Percentiles rank a stretch among this genome's conserved stretches.
phyloP scores from a whole-genome alignment of 2,329 filamentous ascomycete species.

The Davidsoniella eucalypti region DNA sequence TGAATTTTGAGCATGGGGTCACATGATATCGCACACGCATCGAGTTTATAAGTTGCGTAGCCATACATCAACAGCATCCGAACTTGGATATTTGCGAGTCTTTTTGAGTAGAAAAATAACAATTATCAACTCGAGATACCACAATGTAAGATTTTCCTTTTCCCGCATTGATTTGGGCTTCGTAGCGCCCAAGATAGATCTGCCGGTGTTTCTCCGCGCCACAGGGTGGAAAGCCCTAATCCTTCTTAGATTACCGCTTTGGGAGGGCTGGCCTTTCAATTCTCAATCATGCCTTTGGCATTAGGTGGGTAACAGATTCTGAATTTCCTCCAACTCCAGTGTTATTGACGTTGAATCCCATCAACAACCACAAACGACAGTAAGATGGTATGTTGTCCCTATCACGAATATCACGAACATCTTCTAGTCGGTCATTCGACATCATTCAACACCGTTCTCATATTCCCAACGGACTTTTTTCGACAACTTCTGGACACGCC shows the following conservation, averaged over 20 bases:
- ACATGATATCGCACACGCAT: constrained; percentile 7
- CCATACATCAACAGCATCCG: too few relatives aligned
- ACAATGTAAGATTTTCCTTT: background rate
- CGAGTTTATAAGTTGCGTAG: background rate
- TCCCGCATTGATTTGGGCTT: background rate
- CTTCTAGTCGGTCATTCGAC: background rate
- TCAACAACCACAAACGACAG: constrained; percentile 13
- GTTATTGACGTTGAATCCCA: constrained; percentile 13
- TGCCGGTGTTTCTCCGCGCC: constrained; percentile 11
- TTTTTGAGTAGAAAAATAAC: background rate
- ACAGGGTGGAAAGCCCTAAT: constrained; percentile 13
- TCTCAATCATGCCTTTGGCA: constrained; percentile 11
- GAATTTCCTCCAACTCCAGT: constrained; percentile 13
- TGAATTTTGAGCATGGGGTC: background rate
- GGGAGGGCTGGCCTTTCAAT: constrained; percentile 11
- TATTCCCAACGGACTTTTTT: background rate
- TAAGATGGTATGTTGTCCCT: constrained; percentile 13
- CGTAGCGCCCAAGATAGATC: background rate
- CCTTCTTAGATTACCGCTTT: constrained; percentile 10
- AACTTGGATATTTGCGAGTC: too few relatives aligned
- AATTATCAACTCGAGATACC: background rate
- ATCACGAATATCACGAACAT: background rate
- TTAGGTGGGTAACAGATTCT: constrained; percentile 14
- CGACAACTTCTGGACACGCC: background rate
- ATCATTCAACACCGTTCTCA: background rate